Conservation (phyloP, 345 rosid species). For the Acer saccharum region DNA sequence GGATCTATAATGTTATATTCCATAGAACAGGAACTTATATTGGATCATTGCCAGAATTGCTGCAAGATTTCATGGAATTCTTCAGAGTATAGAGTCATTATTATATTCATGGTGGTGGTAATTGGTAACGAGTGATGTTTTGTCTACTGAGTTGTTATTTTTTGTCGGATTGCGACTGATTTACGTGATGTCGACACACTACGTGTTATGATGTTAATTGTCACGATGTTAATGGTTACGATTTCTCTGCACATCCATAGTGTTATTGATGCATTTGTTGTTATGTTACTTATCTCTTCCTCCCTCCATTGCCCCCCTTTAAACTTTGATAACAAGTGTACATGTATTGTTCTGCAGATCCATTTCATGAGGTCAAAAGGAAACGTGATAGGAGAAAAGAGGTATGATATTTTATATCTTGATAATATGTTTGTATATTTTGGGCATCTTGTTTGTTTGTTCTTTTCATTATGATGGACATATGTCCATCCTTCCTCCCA, state of each 20-base stretch:
- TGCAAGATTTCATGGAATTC: background rate
- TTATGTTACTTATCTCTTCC: background rate
- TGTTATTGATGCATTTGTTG: background rate
- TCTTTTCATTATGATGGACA: background rate
- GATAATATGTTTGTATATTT: background rate
- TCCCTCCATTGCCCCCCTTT: background rate
- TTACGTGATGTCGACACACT: background rate
- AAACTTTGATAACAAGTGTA: slow-evolving; percentile 23
- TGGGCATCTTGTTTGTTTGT: background rate
- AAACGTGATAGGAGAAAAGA: slow-evolving; percentile 83
- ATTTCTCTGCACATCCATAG: background rate
- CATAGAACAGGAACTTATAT: background rate
- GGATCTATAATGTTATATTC: background rate
- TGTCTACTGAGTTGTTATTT: background rate
- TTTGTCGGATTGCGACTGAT: background rate
- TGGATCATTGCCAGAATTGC: background rate
- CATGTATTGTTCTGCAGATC: slow-evolving; percentile 53
- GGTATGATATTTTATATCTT: slow-evolving; percentile 36
- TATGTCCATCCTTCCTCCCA: background rate
- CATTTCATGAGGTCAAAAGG: slow-evolving; percentile 87
- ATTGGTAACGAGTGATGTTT: background rate
- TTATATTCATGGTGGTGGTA: background rate
- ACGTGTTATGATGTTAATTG: background rate
- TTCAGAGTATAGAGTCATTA: background rate
- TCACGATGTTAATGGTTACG: background rate